Conservation (phyloP, 2,329 filamentous ascomycete species). For the Fusarium sp. region DNA sequence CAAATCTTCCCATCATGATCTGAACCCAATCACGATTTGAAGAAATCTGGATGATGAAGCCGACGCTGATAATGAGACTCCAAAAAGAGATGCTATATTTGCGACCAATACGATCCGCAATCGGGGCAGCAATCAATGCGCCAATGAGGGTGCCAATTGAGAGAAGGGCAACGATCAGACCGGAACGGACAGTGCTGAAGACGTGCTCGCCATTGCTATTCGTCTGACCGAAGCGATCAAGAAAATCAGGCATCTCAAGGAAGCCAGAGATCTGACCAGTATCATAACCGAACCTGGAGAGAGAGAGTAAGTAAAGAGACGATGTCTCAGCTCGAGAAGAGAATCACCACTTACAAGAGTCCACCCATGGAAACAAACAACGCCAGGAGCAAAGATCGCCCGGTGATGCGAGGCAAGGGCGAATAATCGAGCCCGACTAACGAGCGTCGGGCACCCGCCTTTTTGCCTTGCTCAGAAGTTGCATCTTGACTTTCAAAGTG, state of each 20-base stretch:
- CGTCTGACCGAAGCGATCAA: constrained; percentile 60
- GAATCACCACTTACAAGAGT: constrained; percentile 49
- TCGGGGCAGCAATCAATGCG: constrained; percentile 67
- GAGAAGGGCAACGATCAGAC: constrained; percentile 68
- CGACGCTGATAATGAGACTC: constrained; percentile 69
- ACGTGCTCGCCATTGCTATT: constrained; percentile 50
- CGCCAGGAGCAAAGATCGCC: constrained; percentile 51
- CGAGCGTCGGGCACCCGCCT: constrained; percentile 44
- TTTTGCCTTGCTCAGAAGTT: constrained; percentile 48
- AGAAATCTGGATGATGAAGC: constrained; percentile 75
- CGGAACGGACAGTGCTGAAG: constrained; percentile 66
- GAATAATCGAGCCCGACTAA: constrained; percentile 57
- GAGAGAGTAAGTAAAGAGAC: neutral
- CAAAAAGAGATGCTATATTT: constrained; percentile 71
- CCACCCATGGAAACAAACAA: constrained; percentile 58
- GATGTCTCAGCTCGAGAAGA: fast-evolving
- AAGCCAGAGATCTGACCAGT: constrained; percentile 68
- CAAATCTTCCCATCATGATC: constrained; percentile 71
- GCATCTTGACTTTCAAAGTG: constrained; percentile 57
- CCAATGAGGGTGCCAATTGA: constrained; percentile 71
- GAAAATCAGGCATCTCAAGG: constrained; percentile 67
- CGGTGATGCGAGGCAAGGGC: constrained; percentile 53
- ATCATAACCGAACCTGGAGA: constrained; percentile 56
- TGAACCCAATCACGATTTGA: constrained; percentile 69
- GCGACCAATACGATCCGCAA: constrained; percentile 74